Conservation (phyloP, 805 yeast species). For the Saturnispora sekii region DNA sequence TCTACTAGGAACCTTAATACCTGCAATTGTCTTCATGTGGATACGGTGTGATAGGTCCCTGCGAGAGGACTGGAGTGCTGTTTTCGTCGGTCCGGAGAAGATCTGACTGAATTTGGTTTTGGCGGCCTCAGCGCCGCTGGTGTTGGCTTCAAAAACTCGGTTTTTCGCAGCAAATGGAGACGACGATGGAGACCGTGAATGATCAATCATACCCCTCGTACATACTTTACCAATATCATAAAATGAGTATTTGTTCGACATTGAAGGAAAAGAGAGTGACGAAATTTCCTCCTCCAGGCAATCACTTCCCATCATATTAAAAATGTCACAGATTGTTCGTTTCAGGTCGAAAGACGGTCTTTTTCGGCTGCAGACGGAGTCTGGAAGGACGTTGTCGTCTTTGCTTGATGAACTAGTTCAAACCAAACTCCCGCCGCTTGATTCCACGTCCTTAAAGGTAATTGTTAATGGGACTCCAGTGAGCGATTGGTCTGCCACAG, state of each 20-base stretch:
- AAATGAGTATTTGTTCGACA: conserved; percentile 6
- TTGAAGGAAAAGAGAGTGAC: background rate
- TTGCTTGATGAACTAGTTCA: conserved; percentile 21
- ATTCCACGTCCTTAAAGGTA: conserved; percentile 5
- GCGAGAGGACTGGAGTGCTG: conserved; percentile 27
- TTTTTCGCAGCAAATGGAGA: background rate
- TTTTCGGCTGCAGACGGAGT: conserved; percentile 46
- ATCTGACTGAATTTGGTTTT: conserved; percentile 18
- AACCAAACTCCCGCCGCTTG: conserved; percentile 24
- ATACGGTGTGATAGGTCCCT: conserved; percentile 29
- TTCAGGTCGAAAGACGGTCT: conserved; percentile 81
- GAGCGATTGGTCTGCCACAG: conserved; percentile 13
- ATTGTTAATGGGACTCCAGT: background rate
- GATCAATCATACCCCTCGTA: conserved; percentile 3
- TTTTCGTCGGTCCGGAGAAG: conserved; percentile 24
- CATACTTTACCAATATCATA: conserved; percentile 9
- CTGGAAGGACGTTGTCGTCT: conserved; percentile 13
- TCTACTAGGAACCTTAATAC: conserved; percentile 68
- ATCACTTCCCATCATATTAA: background rate
- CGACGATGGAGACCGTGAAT: conserved; percentile 6
- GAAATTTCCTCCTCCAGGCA: background rate
- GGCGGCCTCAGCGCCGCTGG: conserved; percentile 5
- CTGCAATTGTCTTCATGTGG: conserved; percentile 36
- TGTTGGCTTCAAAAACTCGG: conserved; percentile 21
- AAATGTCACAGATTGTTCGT: conserved; percentile 44